These are phyloP conservation scores for Alternaria ventricosa DNA, from an alignment of 2,329 filamentous ascomycete species.

Conservation along the genomic window DNA sequence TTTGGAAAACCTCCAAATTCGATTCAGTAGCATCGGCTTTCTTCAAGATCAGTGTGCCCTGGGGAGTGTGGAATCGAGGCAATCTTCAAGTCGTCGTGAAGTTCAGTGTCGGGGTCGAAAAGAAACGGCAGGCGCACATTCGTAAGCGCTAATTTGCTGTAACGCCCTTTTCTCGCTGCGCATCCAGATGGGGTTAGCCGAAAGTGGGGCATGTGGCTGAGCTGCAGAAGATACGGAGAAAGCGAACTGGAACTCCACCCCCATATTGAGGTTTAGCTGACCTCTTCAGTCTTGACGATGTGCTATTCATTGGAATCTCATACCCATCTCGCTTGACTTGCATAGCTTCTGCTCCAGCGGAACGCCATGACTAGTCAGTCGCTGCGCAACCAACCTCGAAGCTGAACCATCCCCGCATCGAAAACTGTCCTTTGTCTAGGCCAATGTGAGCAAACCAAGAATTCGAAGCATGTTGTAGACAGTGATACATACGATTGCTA, in stretches of 20 bases:
- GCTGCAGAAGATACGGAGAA: constrained; percentile 4
- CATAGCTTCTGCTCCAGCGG: neutral
- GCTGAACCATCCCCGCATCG: neutral
- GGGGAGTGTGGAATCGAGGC: too few relatives aligned
- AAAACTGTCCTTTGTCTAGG: neutral
- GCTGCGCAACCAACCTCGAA: neutral
- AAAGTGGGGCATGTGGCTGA: constrained; percentile 12
- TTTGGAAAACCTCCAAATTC: neutral
- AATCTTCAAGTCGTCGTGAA: neutral
- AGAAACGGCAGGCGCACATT: neutral
- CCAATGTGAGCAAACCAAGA: neutral
- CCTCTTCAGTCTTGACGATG: neutral
- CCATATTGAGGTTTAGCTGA: neutral
- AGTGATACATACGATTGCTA: too few relatives aligned
- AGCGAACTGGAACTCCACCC: neutral
- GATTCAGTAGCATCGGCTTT: too few relatives aligned
- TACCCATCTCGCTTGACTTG: neutral
- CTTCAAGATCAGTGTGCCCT: neutral
- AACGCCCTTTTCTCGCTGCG: constrained; percentile 18
- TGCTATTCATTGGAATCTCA: neutral
- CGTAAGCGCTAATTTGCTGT: constrained; percentile 18
- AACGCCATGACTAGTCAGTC: neutral
- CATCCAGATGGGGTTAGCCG: neutral
- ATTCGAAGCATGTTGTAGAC: too few relatives aligned
- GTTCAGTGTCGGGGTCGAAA: neutral